Evolutionary conservation across 139 green algal species (phyloP).

Genomic region (Chlorella sp.): DNA sequence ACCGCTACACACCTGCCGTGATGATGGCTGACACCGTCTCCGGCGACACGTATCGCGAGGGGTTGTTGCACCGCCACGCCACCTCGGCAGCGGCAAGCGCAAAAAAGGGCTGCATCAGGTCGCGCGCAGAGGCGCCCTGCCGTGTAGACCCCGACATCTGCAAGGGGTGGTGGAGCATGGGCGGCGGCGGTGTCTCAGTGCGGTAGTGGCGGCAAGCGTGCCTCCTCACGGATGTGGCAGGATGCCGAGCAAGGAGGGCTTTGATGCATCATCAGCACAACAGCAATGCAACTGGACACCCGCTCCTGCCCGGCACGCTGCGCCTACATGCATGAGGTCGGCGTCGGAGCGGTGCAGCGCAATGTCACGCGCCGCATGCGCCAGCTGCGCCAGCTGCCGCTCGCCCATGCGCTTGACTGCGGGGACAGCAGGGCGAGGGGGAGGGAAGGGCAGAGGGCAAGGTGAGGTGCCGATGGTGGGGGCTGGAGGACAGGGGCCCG

Average conservation of each 20-base stretch:
- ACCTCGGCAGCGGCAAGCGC: conserved; percentile 27
- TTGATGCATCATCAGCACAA: too few relatives aligned
- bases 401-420: conserved; percentile 38
- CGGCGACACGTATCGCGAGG: conserved; percentile 1
- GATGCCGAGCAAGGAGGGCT: too few relatives aligned
- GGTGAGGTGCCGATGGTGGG: too few relatives aligned
- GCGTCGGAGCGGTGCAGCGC: conserved; percentile 21
- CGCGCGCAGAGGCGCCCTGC: conserved; percentile 13
- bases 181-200: not conserved
- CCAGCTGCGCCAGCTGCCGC: conserved; percentile 25
- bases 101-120: conserved; percentile 46
- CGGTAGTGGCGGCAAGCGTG: too few relatives aligned
- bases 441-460: not conserved
- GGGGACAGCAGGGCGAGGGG: too few relatives aligned
- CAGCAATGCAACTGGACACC: too few relatives aligned
- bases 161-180: not conserved
- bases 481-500: too few relatives aligned
- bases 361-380: conserved; percentile 5
- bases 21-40: conserved; percentile 9
- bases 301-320: too few relatives aligned
- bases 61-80: conserved; percentile 30
- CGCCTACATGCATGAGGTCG: not conserved
- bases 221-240: too few relatives aligned
- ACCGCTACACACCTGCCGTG: not conserved
- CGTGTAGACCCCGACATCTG: not conserved